These are phyloP conservation scores for Quercus rubra DNA, from an alignment of 306 rosid genomes.

Conservation along the genomic window DNA sequence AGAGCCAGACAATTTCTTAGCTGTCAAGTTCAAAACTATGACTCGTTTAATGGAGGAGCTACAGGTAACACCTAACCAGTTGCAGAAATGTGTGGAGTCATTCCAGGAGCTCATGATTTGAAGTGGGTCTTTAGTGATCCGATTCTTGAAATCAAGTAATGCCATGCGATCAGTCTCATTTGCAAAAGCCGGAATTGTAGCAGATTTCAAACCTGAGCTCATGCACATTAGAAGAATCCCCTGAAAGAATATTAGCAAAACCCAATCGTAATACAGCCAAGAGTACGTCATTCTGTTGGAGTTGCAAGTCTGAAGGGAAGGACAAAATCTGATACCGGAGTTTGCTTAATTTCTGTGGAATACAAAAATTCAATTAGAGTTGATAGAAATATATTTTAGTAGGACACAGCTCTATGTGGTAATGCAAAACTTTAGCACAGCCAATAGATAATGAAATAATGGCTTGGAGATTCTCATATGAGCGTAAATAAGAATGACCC, in stretches of 20 bases:
- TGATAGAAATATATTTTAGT: too few species aligned
- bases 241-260: neutral
- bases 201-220: conserved; percentile 8
- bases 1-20: conserved; percentile 15
- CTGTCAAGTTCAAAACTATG: conserved; percentile 13
- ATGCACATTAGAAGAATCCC: conserved; percentile 12
- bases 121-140: conserved; percentile 33
- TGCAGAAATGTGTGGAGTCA: conserved; percentile 35
- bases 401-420: too few species aligned
- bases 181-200: neutral
- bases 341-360: too few species aligned
- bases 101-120: conserved; percentile 40
- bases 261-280: neutral
- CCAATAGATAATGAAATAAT: too few species aligned
- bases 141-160: conserved; percentile 35
- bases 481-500: too few species aligned
- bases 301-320: too few species aligned
- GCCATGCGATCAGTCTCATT: conserved; percentile 33
- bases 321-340: too few species aligned
- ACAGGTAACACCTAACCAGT: conserved; percentile 46
- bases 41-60: conserved; percentile 21
- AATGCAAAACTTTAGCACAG: too few species aligned
- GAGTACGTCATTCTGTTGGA: neutral
- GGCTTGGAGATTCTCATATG: too few species aligned
- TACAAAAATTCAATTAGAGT: too few species aligned